phyloP scores from a whole-genome alignment of 1,284 basidiomycete genomes.

The Rhodotorula sp. region DNA sequence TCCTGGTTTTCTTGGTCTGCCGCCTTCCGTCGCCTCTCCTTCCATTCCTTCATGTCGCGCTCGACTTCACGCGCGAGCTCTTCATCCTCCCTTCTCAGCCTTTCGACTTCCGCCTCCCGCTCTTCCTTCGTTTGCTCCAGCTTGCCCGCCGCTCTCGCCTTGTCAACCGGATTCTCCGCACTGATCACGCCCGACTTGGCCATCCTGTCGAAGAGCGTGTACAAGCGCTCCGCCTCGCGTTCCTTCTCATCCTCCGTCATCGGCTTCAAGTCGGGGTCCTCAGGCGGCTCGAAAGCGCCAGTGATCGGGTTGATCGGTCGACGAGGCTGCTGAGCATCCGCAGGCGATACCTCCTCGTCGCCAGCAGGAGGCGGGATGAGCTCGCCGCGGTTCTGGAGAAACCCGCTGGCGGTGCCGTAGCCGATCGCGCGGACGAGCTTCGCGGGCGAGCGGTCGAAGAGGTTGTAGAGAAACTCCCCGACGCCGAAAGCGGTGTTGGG shows the following conservation, averaged over 20 bases:
- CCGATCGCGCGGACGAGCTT: constrained; percentile 72
- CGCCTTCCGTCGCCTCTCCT: constrained; percentile 16
- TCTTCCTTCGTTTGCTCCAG: constrained; percentile 44
- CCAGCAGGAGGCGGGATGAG: constrained; percentile 52
- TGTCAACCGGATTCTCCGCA: constrained; percentile 45
- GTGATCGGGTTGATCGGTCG: constrained; percentile 71
- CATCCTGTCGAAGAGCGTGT: constrained; percentile 82
- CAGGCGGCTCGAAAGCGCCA: constrained; percentile 58
- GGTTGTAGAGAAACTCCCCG: constrained; percentile 79
- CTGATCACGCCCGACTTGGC: constrained; percentile 60
- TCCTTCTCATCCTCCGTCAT: constrained; percentile 94
- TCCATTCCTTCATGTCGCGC: constrained; percentile 35
- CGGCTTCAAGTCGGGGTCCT: constrained; percentile 38
- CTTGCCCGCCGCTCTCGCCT: constrained; percentile 36
- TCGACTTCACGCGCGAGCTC: constrained; percentile 45
- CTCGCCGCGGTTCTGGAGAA: constrained; percentile 83
- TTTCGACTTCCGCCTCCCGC: constrained; percentile 64
- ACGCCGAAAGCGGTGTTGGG: constrained; percentile 66
- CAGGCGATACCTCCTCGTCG: not conserved
- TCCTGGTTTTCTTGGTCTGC: constrained; percentile 5
- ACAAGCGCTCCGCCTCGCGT: constrained; percentile 80
- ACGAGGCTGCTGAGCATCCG: not conserved
- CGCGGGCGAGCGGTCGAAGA: constrained; percentile 72
- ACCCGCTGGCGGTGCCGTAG: constrained; percentile 88
- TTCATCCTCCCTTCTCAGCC: constrained; percentile 66